phyloP scores from a whole-genome alignment of 23 red algal genomes.

The Gracilaria caudata region DNA sequence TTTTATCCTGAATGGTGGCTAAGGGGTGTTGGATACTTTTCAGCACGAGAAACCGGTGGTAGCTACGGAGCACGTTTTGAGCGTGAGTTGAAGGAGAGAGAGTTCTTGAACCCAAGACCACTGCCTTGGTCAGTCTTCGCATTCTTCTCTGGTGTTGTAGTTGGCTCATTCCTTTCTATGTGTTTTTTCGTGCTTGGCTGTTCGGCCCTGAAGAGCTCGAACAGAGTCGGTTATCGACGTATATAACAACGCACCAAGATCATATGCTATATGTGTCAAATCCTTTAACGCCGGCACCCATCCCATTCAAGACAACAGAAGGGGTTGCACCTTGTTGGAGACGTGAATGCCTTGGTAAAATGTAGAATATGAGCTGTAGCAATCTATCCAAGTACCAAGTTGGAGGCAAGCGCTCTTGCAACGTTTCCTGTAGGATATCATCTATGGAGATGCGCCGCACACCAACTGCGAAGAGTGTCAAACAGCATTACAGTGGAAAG shows the following conservation, averaged over 20 bases:
- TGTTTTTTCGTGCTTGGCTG: constrained; percentile 2
- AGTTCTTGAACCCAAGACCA: background rate
- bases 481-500: no score
- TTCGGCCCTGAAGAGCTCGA: background rate
- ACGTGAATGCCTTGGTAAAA: no score
- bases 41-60: constrained; percentile 56
- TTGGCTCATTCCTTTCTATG: constrained; percentile 3
- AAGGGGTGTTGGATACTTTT: constrained; percentile 52
- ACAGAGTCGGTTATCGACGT: background rate
- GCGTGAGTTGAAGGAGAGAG: background rate
- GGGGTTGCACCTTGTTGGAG: no score
- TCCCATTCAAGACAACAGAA: no score
- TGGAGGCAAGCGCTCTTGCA: no score
- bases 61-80: constrained; percentile 4
- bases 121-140: constrained; percentile 9
- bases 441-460: no score
- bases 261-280: no score
- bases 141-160: background rate
- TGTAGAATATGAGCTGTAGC: no score
- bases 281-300: no score
- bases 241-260: background rate
- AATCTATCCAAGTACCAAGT: no score
- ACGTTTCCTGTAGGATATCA: no score
- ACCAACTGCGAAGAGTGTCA: no score
- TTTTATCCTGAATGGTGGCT: constrained; percentile 67